Evolutionary conservation across 2,329 filamentous ascomycete species (phyloP).

Genomic region (Ophiobolus disseminans): DNA sequence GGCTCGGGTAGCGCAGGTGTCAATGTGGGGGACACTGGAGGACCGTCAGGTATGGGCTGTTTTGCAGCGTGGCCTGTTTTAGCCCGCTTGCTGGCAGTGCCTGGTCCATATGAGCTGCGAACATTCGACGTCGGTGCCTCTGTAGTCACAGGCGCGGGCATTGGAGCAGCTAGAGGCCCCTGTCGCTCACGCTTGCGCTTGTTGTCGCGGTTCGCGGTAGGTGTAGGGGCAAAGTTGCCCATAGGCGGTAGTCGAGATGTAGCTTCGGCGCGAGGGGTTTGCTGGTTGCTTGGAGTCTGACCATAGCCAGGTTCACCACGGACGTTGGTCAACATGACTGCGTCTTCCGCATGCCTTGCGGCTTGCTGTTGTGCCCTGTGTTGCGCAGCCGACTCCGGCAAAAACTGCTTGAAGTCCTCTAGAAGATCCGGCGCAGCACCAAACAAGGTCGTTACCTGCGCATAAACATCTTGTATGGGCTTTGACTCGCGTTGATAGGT

Average conservation of each 20-base stretch:
- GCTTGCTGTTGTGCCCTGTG: conserved; percentile 62
- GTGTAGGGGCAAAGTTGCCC: conserved; percentile 88
- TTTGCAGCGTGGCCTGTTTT: conserved; percentile 72
- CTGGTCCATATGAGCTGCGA: conserved; percentile 38
- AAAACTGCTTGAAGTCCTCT: conserved; percentile 98
- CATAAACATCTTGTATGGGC: conserved; percentile 97
- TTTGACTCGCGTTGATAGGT: conserved; percentile 98
- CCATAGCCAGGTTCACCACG: conserved; percentile 60
- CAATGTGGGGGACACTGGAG: conserved; percentile 80
- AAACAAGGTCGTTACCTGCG: conserved; percentile 93
- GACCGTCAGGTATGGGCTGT: conserved; percentile 64
- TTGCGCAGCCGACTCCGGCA: conserved; percentile 84
- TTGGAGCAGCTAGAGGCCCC: conserved; percentile 52
- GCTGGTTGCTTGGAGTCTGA: conserved; percentile 52
- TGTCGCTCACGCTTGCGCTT: conserved; percentile 80
- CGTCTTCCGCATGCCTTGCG: conserved; percentile 72
- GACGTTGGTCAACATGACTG: conserved; percentile 69
- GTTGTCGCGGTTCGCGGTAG: conserved; percentile 83
- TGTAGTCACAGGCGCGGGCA: conserved; percentile 40
- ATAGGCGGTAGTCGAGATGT: conserved; percentile 78
- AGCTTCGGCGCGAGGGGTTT: conserved; percentile 57
- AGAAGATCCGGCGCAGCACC: conserved; percentile 91
- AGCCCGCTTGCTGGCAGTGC: conserved; percentile 58
- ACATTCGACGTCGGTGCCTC: conserved; percentile 44
- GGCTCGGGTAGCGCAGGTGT: conserved; percentile 89